Base-by-base conservation (phyloP, 371 early-diverging fungal species). In the Syncephalastrum contaminatum region DNA sequence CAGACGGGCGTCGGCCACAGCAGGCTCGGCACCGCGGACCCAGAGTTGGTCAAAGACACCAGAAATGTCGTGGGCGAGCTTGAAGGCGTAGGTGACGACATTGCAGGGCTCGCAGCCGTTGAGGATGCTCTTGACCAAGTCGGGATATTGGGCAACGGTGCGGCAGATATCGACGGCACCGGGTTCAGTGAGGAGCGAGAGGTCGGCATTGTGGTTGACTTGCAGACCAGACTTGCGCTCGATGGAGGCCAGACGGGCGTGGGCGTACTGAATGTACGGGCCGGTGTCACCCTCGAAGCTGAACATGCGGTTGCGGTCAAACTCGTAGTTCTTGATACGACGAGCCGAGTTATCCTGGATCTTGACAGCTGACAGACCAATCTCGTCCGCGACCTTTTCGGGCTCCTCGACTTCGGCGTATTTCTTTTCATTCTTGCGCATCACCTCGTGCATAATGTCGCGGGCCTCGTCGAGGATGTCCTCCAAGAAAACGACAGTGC, bases 281-380 rank as follows among this genome's bases (percentile, higher is more conserved):
- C 99, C 99, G 48, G 99, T 99, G 71, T 97, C 97, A 52, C 99
- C 99, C 74, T 98, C 98, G 66, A 97, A 97, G 56, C 90, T 85
- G 70, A 96, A 90, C 91, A 99, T 97, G 58, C 97, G 90, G 57
- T 83, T 82, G 89, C 94, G 94, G 73, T 96, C 87, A 72, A 99
- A 99, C 45, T 88, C 90, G 68, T 99, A 99, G 83, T 98, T 98
- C 81, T 95, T 96, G 69, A 94, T 81, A 65, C 99, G 90, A 66
- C 91, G 90, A 40, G 99, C 96, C 22, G 88, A 71, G 82, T 99
- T 95, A 70, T 99, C 99, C 79, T 99, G 98, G 43, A 98, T 84
- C 77, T 93, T 86, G 59, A 99, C 89, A 58, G 96, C 96, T 42
- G 97, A 94, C 51, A 90, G 83, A 66, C 90, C 91, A 63, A 92